Conservation (phyloP, 176 grass and related monocot species). For the Poa annua region DNA sequence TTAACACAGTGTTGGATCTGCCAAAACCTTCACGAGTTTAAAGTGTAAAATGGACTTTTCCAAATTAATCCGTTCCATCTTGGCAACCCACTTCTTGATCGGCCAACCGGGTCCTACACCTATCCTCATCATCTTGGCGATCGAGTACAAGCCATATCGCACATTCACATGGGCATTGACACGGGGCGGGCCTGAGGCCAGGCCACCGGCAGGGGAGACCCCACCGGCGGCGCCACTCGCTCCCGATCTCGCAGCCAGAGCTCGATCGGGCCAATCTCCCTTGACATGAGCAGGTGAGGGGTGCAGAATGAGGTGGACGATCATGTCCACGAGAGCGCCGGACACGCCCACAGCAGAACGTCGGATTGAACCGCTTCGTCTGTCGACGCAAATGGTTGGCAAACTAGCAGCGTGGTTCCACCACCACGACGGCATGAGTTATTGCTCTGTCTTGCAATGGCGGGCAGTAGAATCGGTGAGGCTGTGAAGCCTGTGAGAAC, state of each 20-base stretch:
- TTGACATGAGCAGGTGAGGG: background rate
- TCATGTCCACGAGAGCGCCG: background rate
- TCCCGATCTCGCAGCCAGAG: background rate
- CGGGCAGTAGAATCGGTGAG: background rate
- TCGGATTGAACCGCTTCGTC: background rate
- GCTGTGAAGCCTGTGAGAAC: background rate
- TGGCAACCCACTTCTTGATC: background rate
- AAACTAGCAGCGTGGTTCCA: background rate
- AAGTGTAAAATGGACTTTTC: too few relatives aligned
- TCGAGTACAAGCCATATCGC: background rate
- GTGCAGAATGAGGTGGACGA: background rate
- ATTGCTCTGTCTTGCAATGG: background rate
- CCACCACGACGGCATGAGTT: background rate
- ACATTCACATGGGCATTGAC: slow-evolving; percentile 27
- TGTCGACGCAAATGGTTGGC: background rate
- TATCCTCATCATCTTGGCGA: background rate
- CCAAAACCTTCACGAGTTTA: too few relatives aligned
- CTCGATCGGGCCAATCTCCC: background rate
- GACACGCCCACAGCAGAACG: background rate
- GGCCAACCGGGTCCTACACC: background rate
- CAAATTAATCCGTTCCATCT: too few relatives aligned
- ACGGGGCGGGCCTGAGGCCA: background rate
- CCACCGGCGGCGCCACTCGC: background rate
- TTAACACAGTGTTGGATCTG: too few relatives aligned
- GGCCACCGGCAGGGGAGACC: background rate